Evolutionary conservation across 2,329 filamentous ascomycete genomes (phyloP).

Genomic region (Akanthomyces dipterigenus): DNA sequence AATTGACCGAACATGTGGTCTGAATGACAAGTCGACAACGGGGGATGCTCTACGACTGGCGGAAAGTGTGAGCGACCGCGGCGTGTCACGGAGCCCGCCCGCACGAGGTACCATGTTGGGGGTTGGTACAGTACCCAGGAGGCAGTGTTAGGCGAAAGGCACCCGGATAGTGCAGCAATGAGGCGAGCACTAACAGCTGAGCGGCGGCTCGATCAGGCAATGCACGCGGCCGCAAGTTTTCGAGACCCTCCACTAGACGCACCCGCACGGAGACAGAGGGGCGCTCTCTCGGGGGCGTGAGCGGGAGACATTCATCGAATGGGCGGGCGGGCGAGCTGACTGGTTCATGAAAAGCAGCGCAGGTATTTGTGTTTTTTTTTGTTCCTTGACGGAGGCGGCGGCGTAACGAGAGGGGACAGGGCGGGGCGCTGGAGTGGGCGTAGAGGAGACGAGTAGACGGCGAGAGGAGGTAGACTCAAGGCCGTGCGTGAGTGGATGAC

Average conservation of each 20-base stretch:
- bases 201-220: conserved; percentile 3
- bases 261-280: conserved; percentile 3
- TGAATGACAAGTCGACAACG: background rate
- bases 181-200: background rate
- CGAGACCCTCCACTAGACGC: conserved; percentile 8
- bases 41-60: background rate
- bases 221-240: background rate
- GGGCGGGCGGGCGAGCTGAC: background rate
- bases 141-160: background rate
- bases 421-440: background rate
- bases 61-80: background rate
- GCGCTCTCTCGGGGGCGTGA: background rate
- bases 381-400: background rate
- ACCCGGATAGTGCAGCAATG: background rate
- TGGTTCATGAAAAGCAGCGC: background rate
- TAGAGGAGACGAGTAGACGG: background rate
- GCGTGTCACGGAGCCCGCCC: background rate
- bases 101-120: too few species aligned
- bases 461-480: background rate
- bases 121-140: background rate
- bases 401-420: background rate
- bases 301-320: background rate
- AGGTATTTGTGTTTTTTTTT: background rate
- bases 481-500: background rate
- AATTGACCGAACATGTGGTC: background rate